Evolutionary conservation across 1,139 yeast genomes (phyloP).

Genomic region (Taphrina sp.): DNA sequence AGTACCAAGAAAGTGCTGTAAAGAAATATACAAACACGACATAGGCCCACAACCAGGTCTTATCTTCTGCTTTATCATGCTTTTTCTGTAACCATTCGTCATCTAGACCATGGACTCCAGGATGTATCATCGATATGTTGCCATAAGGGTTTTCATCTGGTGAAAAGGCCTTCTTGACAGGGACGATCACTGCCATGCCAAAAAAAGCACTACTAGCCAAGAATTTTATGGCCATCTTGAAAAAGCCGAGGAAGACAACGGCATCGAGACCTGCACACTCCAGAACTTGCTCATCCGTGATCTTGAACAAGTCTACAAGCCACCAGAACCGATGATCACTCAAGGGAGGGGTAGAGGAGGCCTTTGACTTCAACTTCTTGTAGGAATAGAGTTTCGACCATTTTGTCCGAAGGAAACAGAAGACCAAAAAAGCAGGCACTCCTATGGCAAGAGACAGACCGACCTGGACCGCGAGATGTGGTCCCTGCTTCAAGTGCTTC

Average conservation of each 20-base stretch:
- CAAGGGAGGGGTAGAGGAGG: slow-evolving; percentile 48
- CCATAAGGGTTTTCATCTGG: slow-evolving; percentile 32
- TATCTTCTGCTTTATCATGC: slow-evolving; percentile 38
- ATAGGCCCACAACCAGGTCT: slow-evolving; percentile 65
- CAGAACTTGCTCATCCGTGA: slow-evolving; percentile 72
- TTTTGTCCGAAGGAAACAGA: slow-evolving; percentile 61
- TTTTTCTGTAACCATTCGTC: not conserved
- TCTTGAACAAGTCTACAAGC: slow-evolving; percentile 63
- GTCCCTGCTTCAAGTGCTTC: slow-evolving; percentile 21
- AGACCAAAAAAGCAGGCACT: slow-evolving; percentile 58
- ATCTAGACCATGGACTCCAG: not conserved
- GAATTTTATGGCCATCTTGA: slow-evolving; percentile 69
- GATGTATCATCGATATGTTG: slow-evolving; percentile 18
- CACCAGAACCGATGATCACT: slow-evolving; percentile 67
- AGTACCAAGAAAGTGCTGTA: slow-evolving; percentile 64
- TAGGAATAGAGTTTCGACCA: slow-evolving; percentile 66
- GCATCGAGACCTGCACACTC: slow-evolving; percentile 95
- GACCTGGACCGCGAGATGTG: slow-evolving; percentile 46
- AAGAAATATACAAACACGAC: slow-evolving; percentile 83
- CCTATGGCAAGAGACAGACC: slow-evolving; percentile 65
- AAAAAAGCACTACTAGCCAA: slow-evolving; percentile 58
- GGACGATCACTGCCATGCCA: slow-evolving; percentile 67
- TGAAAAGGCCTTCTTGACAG: slow-evolving; percentile 60
- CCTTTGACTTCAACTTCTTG: slow-evolving; percentile 51
- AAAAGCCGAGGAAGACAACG: slow-evolving; percentile 76